Evolutionary conservation across 2,329 filamentous ascomycete genomes (phyloP).

Genomic region (Dothideomycetes sp.): DNA sequence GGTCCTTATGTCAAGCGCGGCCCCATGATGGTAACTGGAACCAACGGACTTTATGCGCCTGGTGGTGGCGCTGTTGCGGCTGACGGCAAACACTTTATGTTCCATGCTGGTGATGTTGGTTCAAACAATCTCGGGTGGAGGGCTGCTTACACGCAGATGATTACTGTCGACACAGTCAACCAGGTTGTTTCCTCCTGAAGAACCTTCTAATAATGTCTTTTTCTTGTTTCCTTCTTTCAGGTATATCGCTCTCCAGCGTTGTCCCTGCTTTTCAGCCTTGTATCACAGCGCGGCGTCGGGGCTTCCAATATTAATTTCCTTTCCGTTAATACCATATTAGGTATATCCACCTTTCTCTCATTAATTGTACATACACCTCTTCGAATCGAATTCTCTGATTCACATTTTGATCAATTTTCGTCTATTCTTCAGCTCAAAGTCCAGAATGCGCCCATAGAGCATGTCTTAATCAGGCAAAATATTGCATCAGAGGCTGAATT

Average conservation of each 20-base stretch:
- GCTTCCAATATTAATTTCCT: too few species aligned
- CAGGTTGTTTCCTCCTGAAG: conserved; percentile 8
- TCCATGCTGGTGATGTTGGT: conserved; percentile 18
- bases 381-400: too few species aligned
- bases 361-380: too few species aligned
- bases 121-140: conserved; percentile 7
- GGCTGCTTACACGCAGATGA: conserved; percentile 8
- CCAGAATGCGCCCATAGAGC: too few species aligned
- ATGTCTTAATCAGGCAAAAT: too few species aligned
- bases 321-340: too few species aligned
- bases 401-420: too few species aligned
- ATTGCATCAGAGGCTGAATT: too few species aligned
- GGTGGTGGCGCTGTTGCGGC: conserved; percentile 17
- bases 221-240: too few species aligned
- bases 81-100: conserved; percentile 18
- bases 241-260: too few species aligned
- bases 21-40: conserved; percentile 14
- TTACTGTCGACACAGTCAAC: conserved; percentile 5
- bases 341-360: too few species aligned
- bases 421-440: too few species aligned
- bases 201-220: not conserved
- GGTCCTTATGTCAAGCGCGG: conserved; percentile 17
- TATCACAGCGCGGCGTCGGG: conserved; percentile 4
- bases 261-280: not conserved
- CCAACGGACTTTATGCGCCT: conserved; percentile 16